Evolutionary conservation across 2,329 filamentous ascomycete genomes (phyloP), one percentile per base, ranked within the genome.

Genomic region (Epichloe uncinata): DNA sequence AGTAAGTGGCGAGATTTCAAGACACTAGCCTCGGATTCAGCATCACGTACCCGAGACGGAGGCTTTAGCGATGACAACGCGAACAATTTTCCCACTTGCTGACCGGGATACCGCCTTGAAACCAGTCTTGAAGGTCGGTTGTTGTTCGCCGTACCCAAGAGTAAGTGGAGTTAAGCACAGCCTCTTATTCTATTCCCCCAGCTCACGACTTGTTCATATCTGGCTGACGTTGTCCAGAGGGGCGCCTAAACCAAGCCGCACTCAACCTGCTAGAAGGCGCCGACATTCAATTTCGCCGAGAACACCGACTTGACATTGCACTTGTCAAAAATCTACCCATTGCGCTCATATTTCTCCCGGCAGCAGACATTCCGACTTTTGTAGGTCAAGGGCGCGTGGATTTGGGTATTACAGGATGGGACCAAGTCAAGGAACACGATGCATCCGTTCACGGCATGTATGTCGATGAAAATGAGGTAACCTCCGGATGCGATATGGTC

Each of bases 111-210:
- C 44, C 18, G 18, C 36, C 20, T 34, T 48, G 30, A 34, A 26
- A 30, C 40, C 50, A 95, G 89, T 73, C 78, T 96, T 65, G 88
- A 93, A 75, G 90, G 91, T 63, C 85, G 93, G 57, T 78, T 97
- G 51, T 79, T 97, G 55, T 96, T 98, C 65, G 93, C 93, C 54
- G 87, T 98, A n/a, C 93, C 93, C 53, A 98, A 98, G 73, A 98
- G 88, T 90, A 73, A 74, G 86, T 81, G 42, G 13, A 9, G 4
- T 12, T 11, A 26, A 37, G 11, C 3, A 11, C 20, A 3, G 16
- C 18, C 15, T 20, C 35, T 7, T 4, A 2, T n/a, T 42, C 8
- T 20, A 42, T 5, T 34, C 42, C 9, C 9, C 9, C 8, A 46
- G 26, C 35, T 43, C 49, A 30, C 41, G 45, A 51, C 16, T 42